Evolutionary conservation across 257 asterid genomes (phyloP).

Genomic region (Salvia hispanica): DNA sequence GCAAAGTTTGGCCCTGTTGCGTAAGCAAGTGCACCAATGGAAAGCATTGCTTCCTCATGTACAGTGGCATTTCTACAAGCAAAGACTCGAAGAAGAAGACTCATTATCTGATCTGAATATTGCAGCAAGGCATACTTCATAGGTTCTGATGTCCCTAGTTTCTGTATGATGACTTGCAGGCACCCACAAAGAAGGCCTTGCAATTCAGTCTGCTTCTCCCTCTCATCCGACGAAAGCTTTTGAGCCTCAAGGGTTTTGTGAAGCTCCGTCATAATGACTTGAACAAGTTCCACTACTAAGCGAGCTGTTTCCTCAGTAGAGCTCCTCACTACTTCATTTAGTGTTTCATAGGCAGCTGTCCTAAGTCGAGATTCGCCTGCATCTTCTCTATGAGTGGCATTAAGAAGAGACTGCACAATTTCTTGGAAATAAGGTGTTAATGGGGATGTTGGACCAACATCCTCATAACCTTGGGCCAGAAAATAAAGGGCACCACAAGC

Average conservation of each 20-base stretch:
- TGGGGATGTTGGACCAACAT: slow-evolving; percentile 60
- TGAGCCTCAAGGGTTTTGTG: slow-evolving; percentile 70
- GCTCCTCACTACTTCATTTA: slow-evolving; percentile 81
- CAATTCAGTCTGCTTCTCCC: slow-evolving; percentile 73
- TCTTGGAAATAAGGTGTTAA: slow-evolving; percentile 71
- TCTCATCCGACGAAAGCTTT: slow-evolving; percentile 67
- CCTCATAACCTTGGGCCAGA: slow-evolving; percentile 75
- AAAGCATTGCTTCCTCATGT: slow-evolving; percentile 88
- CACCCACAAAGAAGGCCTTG: slow-evolving; percentile 85
- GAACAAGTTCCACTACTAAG: slow-evolving; percentile 63
- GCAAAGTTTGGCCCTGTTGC: slow-evolving; percentile 62
- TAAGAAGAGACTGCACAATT: slow-evolving; percentile 66
- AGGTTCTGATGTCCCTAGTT: slow-evolving; percentile 57
- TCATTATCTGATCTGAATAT: slow-evolving; percentile 75
- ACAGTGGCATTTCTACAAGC: slow-evolving; percentile 79
- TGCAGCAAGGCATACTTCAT: slow-evolving; percentile 61
- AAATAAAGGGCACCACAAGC: slow-evolving; percentile 84
- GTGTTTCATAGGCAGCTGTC: slow-evolving; percentile 78
- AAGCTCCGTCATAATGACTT: slow-evolving; percentile 71
- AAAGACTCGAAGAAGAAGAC: slow-evolving; percentile 66
- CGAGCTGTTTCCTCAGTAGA: slow-evolving; percentile 74
- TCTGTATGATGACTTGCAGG: slow-evolving; percentile 76
- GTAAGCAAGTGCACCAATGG: slow-evolving; percentile 86
- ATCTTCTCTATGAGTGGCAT: slow-evolving; percentile 72
- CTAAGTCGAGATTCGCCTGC: slow-evolving; percentile 74